Evolutionary conservation across 352 stramenopile genomes (phyloP).

Genomic region (Phytopythium boreale): DNA sequence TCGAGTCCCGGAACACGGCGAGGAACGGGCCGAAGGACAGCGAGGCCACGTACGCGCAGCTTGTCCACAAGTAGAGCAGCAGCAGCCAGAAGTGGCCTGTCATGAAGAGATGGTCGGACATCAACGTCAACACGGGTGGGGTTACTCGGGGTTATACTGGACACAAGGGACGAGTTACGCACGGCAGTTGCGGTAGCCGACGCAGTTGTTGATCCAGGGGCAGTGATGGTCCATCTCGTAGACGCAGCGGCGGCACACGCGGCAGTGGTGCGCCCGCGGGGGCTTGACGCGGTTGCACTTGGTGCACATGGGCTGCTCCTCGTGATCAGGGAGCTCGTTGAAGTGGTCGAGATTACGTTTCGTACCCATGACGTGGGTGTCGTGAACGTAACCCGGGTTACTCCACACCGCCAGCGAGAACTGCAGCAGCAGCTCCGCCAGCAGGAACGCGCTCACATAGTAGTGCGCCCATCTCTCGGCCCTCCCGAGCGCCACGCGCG

Average conservation of each 20-base stretch:
- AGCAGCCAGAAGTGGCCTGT: constrained; percentile 48
- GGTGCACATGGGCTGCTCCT: constrained; percentile 11
- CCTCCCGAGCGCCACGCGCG: constrained; percentile 1
- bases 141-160: not conserved
- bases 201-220: constrained; percentile 97
- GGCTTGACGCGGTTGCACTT: constrained; percentile 26
- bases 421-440: constrained; percentile 31
- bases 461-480: constrained; percentile 5
- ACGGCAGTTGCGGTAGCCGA: constrained; percentile 94
- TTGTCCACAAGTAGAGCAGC: constrained; percentile 44
- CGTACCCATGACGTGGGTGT: constrained; percentile 8
- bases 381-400: constrained; percentile 31
- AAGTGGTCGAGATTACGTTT: not conserved
- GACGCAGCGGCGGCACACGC: constrained; percentile 87
- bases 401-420: constrained; percentile 41
- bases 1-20: constrained; percentile 4
- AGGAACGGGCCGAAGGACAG: constrained; percentile 33
- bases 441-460: constrained; percentile 25
- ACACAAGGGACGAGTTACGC: not conserved
- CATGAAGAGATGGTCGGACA: not conserved
- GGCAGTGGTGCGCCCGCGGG: constrained; percentile 52
- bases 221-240: constrained; percentile 98
- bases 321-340: not conserved
- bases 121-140: no score
- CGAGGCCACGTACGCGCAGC: constrained; percentile 36